Evolutionary conservation across 306 rosid genomes (phyloP), one percentile per base, ranked within the genome.

Genomic region (Medicago arabica): DNA sequence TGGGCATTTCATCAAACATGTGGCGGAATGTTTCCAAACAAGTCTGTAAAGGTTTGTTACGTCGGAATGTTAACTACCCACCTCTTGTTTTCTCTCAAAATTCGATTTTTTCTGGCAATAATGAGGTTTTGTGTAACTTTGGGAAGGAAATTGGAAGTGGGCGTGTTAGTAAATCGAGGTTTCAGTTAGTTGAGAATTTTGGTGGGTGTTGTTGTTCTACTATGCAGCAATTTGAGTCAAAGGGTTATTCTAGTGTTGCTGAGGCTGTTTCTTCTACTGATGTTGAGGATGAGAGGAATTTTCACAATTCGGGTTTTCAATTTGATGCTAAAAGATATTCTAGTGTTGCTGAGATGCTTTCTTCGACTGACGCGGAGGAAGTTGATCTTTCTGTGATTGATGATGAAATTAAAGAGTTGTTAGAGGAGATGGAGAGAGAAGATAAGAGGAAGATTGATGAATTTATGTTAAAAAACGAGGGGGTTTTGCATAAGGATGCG

Each of bases 211-310:
- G 71, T 66, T 66, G 31, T 66, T 66, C 53, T n/a, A n/a, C n/a
- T n/a, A n/a, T n/a, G n/a, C n/a, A n/a, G 2, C 43, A 13, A 6
- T 66, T 66, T 44, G 72, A 47, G 44, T 75, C 83, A 44, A 90
- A 75, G 84, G 93, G 92, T 5, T 88, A 75, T 77, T 80, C 85
- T 0, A 85, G 96, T 43, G 89, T 89, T 25, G 99, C 97, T 0
- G 99, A 95, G 87, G 86, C 91, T 1, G 85, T 88, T 57, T 88
- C 95, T 38, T 88, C 94, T 34, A 87, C 92, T 0, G 96, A 90
- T 43, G 83, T 66, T 15, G 97, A 90, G 57, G 99, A 95, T 47
- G 96, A 92, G 0, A 4, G 67, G 6, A 15, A 16, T 15, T 61
- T 61, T 61, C 12, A 31, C 8, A 7, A 16, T 63, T 36, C 25